Conservation (phyloP, 176 grass and related monocot species). For the Avena insularis region DNA sequence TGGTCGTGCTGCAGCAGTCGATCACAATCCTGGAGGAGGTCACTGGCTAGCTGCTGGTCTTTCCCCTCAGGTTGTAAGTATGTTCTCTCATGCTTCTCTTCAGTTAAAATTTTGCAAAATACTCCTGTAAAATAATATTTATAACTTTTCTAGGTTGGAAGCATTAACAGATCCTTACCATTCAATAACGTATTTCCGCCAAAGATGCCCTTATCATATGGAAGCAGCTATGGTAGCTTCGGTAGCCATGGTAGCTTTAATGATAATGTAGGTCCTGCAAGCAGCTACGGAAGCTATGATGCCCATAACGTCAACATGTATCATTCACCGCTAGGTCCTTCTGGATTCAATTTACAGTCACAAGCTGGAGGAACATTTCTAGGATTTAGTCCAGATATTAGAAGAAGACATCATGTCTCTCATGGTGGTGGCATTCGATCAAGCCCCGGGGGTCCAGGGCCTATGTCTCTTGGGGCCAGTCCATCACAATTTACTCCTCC, state of each 20-base stretch:
- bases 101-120: conserved; percentile 36
- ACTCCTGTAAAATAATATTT: conserved; percentile 36
- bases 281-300: conserved; percentile 89
- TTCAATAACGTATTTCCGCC: conserved; percentile 64
- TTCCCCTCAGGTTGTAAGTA: conserved; percentile 88
- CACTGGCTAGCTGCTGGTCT: conserved; percentile 94
- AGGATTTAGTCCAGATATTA: conserved; percentile 87
- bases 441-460: conserved; percentile 78
- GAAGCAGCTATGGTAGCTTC: conserved; percentile 89
- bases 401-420: conserved; percentile 70
- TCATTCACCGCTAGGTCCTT: conserved; percentile 72
- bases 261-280: conserved; percentile 67
- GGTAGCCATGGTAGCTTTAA: conserved; percentile 85
- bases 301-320: conserved; percentile 66
- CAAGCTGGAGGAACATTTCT: conserved; percentile 83
- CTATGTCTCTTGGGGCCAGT: conserved; percentile 90
- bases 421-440: conserved; percentile 69
- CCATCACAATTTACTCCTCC: conserved; percentile 96
- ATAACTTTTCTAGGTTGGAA: conserved; percentile 71
- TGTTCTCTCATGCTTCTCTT: conserved; percentile 30
- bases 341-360: conserved; percentile 74
- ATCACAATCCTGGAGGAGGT: conserved; percentile 97
- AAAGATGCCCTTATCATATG: conserved; percentile 78
- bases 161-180: conserved; percentile 58
- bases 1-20: conserved; percentile 73